phyloP scores from a whole-genome alignment of 164 flowering plant genomes.

The Vitis amurensis region DNA sequence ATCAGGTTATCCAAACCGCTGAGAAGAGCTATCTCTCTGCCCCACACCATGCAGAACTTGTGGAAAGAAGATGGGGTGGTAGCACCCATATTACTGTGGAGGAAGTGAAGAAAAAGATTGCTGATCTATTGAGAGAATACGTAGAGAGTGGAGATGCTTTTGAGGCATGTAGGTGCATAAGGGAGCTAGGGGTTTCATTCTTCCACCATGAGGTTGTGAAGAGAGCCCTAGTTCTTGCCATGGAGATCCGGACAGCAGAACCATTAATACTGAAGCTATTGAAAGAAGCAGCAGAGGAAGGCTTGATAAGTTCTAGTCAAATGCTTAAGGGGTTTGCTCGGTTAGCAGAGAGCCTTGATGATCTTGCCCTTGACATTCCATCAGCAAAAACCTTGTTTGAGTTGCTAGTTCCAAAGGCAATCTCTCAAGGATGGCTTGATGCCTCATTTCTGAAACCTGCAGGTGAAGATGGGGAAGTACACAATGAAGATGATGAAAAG shows the following conservation, averaged over 20 bases:
- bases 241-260: constrained; percentile 82
- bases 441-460: constrained; percentile 51
- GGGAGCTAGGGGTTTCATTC: constrained; percentile 84
- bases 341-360: constrained; percentile 84
- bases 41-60: constrained; percentile 98
- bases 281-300: constrained; percentile 90
- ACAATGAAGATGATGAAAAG: constrained; percentile 42
- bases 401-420: constrained; percentile 63
- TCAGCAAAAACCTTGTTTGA: constrained; percentile 71
- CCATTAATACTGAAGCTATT: constrained; percentile 63
- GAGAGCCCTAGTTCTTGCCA: constrained; percentile 77
- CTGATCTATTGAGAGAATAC: constrained; percentile 79
- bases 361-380: constrained; percentile 95
- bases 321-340: constrained; percentile 89
- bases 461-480: constrained; percentile 36
- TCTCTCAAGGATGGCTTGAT: constrained; percentile 92
- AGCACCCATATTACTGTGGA: constrained; percentile 88
- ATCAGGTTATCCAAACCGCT: constrained; percentile 74
- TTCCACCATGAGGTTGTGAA: constrained; percentile 98
- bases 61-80: constrained; percentile 96
- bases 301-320: constrained; percentile 91
- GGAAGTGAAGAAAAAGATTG: constrained; percentile 88
- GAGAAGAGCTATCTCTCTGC: constrained; percentile 97
- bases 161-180: constrained; percentile 92
- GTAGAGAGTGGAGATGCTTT: constrained; percentile 81